phyloP scores from a whole-genome alignment of 441 rosid genomes.

The Arabidopsis hybrid region DNA sequence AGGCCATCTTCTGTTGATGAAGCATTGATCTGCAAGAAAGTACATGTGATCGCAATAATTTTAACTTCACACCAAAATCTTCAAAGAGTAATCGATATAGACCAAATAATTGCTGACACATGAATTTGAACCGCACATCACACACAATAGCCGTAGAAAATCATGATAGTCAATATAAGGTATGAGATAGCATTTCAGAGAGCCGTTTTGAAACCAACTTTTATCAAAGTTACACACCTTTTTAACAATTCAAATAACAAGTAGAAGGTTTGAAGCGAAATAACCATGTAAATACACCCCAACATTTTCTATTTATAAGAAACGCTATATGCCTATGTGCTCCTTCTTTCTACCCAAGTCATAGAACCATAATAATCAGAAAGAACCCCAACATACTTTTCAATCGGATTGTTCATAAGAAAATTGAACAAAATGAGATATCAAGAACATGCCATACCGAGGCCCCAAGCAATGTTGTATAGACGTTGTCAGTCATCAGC shows the following conservation, averaged over 20 bases:
- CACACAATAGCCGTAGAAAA: conserved; percentile 17
- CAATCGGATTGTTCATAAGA: conserved; percentile 11
- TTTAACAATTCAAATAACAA: conserved; percentile 9
- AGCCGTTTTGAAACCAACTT: conserved; percentile 10
- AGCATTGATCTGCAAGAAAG: conserved; percentile 85
- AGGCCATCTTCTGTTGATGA: conserved; percentile 94
- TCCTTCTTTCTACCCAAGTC: conserved; percentile 28
- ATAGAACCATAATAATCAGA: conserved; percentile 28
- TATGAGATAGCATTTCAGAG: conserved; percentile 14
- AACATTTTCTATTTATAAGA: conserved; percentile 13
- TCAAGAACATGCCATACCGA: conserved; percentile 65
- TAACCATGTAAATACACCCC: conserved; percentile 17
- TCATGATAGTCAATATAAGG: conserved; percentile 18
- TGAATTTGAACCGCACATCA: conserved; percentile 30
- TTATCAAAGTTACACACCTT: conserved; percentile 30
- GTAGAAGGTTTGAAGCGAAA: conserved; percentile 21
- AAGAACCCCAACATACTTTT: conserved; percentile 24
- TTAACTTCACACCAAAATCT: conserved; percentile 22
- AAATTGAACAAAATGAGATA: conserved; percentile 19
- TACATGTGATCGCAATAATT: conserved; percentile 5
- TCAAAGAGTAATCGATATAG: background rate
- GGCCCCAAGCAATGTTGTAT: conserved; percentile 92
- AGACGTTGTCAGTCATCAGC: conserved; percentile 88
- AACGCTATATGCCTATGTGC: conserved; percentile 14
- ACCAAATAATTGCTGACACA: conserved; percentile 23